Base-by-base conservation (phyloP, 2,329 filamentous ascomycete species). In the Fusarium sulawesiense region DNA sequence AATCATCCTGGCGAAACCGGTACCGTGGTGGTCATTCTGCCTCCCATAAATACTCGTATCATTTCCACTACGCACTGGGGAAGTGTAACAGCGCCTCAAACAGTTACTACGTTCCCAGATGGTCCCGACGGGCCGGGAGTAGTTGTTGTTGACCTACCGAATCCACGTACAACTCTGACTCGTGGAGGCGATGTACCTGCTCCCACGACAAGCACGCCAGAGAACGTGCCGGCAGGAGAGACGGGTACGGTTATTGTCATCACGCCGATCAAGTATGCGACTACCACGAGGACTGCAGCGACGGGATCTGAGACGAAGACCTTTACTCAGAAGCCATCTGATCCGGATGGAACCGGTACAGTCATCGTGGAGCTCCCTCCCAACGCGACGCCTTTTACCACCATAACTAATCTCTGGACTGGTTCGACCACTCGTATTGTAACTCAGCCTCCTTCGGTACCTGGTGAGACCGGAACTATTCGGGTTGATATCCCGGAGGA, bases 61-160 rank as follows among this genome's bases (percentile, higher is more conserved):
- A 37, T 57, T 3, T 37, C 44, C 3, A 64, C 40, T 8, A 64
- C 61, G 9, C 45, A 37, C 4, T 64, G 41, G 3, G 61, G 61
- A 0, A 46, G 20, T 6, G 61, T 58, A 4, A 50, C 50, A 12
- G 50, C n/a, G 4, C 44, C 58, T 3, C 25, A 12, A 6, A 64
- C 61, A 6, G 13, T 20, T 3, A 64, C 59, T 2, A 9, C 16
- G 2, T 49, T 32, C 0, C n/a, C 45, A 10, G 27, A 42, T 1
- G 40, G 37, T 1, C 41, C 60, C 2, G 34, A 29, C 6, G 12
- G 55, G 9, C 30, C 60, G 1, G 60, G 45, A 1, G n/a, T 47
- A 13, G 53, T 64, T 0, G 20, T 64, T 4, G 32, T 64, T 0
- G 30, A 64, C 2, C 40, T 65, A 1, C 61, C 60, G 0, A 59